Conservation (phyloP, 306 rosid genomes). For the Dalbergia oliveri region DNA sequence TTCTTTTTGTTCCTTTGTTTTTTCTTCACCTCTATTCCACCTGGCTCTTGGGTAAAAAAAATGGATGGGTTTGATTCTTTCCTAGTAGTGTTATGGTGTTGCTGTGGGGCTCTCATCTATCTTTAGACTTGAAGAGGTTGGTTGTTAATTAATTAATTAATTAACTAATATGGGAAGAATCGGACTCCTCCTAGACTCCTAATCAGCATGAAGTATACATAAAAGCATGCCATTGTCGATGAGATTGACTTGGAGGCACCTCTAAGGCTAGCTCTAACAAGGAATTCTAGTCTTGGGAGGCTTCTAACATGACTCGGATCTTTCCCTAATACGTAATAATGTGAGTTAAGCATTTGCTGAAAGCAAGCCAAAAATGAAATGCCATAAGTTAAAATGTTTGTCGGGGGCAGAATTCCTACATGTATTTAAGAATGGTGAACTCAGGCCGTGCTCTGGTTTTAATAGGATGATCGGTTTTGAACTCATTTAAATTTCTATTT, state of each 20-base stretch:
- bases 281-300: not conserved
- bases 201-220: not conserved
- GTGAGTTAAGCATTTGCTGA: too few species aligned
- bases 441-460: too few species aligned
- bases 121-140: constrained; percentile 44
- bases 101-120: constrained; percentile 14
- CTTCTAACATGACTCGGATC: not conserved
- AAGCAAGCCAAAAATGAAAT: too few species aligned
- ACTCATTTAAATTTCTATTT: too few species aligned
- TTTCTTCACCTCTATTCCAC: constrained; percentile 42
- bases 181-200: constrained; percentile 3
- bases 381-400: too few species aligned
- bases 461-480: too few species aligned
- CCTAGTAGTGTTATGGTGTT: constrained; percentile 43
- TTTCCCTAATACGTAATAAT: not conserved
- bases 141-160: constrained; percentile 36
- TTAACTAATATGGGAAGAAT: constrained; percentile 32
- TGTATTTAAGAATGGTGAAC: too few species aligned
- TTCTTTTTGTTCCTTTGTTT: constrained; percentile 33
- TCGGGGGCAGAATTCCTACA: too few species aligned
- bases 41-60: constrained; percentile 40
- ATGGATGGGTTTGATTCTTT: constrained; percentile 55
- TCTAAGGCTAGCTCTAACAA: not conserved
- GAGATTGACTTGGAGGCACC: not conserved
- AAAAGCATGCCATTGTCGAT: not conserved